These are phyloP conservation scores for Pythium angustatum DNA, from an alignment of 352 stramenopile genomes.

Conservation along the genomic window DNA sequence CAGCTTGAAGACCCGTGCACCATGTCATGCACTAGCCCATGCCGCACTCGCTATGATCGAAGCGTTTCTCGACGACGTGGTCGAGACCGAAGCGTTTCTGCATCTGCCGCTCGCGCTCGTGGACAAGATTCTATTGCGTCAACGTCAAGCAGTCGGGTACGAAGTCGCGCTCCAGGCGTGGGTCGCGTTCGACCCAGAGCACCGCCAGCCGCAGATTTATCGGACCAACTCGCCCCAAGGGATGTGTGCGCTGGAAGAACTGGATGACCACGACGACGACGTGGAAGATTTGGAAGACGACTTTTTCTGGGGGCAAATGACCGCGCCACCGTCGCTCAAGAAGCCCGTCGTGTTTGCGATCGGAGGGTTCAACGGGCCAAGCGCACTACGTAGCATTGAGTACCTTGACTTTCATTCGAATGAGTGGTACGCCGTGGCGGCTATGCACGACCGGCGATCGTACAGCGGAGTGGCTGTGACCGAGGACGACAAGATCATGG, in stretches of 20 bases:
- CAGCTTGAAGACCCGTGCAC: slow-evolving; percentile 46
- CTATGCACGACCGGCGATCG: slow-evolving; percentile 57
- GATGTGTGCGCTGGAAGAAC: slow-evolving; percentile 9
- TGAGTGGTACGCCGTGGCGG: slow-evolving; percentile 53
- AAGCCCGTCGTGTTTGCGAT: slow-evolving; percentile 69
- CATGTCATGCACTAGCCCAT: slow-evolving; percentile 54
- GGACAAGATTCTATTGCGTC: slow-evolving; percentile 44
- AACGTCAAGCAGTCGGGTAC: slow-evolving; percentile 33
- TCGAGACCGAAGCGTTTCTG: slow-evolving; percentile 56
- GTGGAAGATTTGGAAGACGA: slow-evolving; percentile 6
- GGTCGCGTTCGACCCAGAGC: slow-evolving; percentile 50
- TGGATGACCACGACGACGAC: slow-evolving; percentile 5
- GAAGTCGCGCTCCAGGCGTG: slow-evolving; percentile 47
- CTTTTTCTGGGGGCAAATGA: slow-evolving; percentile 12
- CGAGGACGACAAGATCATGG: slow-evolving; percentile 48
- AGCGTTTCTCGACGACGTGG: slow-evolving; percentile 60
- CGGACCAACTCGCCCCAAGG: slow-evolving; percentile 9
- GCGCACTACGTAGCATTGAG: slow-evolving; percentile 56
- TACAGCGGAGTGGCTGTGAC: slow-evolving; percentile 63
- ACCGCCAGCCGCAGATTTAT: slow-evolving; percentile 36
- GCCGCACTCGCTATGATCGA: slow-evolving; percentile 64
- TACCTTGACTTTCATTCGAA: slow-evolving; percentile 66
- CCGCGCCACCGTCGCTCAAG: slow-evolving; percentile 12
- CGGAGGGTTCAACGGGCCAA: slow-evolving; percentile 67
- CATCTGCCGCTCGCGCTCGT: slow-evolving; percentile 47